phyloP scores from a whole-genome alignment of 2,329 filamentous ascomycete genomes.

The Pyrenophora seminiperda region DNA sequence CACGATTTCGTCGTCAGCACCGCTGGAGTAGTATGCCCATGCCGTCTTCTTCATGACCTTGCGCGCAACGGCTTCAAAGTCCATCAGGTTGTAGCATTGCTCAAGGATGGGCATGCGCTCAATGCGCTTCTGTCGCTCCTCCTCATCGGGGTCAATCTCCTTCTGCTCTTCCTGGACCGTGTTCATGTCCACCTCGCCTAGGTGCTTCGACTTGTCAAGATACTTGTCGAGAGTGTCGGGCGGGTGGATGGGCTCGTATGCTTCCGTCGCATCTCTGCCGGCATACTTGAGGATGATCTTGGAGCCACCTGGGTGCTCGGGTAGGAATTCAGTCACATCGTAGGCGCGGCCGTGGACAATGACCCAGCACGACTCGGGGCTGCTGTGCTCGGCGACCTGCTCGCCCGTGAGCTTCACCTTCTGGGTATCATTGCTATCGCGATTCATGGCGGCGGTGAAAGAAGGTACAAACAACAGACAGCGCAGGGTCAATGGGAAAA shows the following conservation, averaged over 20 bases:
- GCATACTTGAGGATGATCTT: conserved; percentile 93
- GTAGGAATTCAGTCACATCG: conserved; percentile 69
- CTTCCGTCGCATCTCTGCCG: conserved; percentile 51
- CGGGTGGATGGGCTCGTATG: conserved; percentile 60
- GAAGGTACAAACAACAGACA: not conserved
- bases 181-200: conserved; percentile 48
- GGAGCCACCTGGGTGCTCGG: conserved; percentile 67
- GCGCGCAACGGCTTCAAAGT: conserved; percentile 93
- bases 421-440: conserved; percentile 50
- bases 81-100: conserved; percentile 58
- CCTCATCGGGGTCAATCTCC: conserved; percentile 66
- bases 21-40: conserved; percentile 97
- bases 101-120: conserved; percentile 53
- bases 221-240: conserved; percentile 53
- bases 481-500: too few species aligned
- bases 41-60: conserved; percentile 93
- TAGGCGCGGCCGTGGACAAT: conserved; percentile 71
- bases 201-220: conserved; percentile 51
- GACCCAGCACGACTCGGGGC: conserved; percentile 76
- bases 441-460: conserved; percentile 49
- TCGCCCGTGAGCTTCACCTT: conserved; percentile 52
- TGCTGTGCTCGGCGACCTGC: conserved; percentile 73
- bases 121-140: conserved; percentile 70
- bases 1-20: conserved; percentile 86
- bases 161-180: conserved; percentile 44